These are phyloP conservation scores for Boletus subparvulus DNA, from an alignment of 768 basidiomycete species.

Conservation along the genomic window DNA sequence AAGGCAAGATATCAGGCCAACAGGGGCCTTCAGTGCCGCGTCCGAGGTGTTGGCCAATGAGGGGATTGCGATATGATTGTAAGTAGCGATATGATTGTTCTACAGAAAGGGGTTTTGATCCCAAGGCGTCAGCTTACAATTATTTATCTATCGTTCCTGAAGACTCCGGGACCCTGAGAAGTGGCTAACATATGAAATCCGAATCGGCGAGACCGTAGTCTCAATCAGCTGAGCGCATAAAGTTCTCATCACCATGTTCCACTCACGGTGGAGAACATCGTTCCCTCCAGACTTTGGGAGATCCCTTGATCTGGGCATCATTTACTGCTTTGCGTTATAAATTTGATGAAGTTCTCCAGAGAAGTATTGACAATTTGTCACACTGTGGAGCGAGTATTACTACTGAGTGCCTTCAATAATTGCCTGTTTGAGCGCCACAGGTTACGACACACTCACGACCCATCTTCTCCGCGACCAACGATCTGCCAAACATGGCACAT, in stretches of 20 bases:
- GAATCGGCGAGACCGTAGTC: not conserved
- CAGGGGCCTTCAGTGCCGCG: conserved; percentile 9
- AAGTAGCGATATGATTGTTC: conserved; percentile 7
- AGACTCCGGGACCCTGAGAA: conserved; percentile 14
- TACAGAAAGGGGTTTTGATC: conserved; percentile 10
- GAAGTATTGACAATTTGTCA: not conserved
- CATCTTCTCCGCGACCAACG: conserved; percentile 7
- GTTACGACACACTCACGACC: not conserved
- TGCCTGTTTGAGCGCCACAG: not conserved
- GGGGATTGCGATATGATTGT: conserved; percentile 12
- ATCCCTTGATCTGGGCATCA: not conserved
- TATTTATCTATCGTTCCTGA: conserved; percentile 14
- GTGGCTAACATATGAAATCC: conserved; percentile 5
- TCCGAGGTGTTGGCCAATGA: conserved; percentile 20
- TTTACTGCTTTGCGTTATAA: not conserved
- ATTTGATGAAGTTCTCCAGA: not conserved
- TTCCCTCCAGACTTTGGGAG: not conserved
- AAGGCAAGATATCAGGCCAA: not conserved
- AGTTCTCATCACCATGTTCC: not conserved
- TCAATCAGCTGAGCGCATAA: conserved; percentile 8
- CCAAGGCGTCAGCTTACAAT: not conserved
- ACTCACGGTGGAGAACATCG: not conserved
- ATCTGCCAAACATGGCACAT: conserved; percentile 4
- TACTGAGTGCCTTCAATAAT: not conserved
- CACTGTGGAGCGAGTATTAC: conserved; percentile 17